Conservation (phyloP, 176 grass and related monocot species). For the Pontederia crassipes region DNA sequence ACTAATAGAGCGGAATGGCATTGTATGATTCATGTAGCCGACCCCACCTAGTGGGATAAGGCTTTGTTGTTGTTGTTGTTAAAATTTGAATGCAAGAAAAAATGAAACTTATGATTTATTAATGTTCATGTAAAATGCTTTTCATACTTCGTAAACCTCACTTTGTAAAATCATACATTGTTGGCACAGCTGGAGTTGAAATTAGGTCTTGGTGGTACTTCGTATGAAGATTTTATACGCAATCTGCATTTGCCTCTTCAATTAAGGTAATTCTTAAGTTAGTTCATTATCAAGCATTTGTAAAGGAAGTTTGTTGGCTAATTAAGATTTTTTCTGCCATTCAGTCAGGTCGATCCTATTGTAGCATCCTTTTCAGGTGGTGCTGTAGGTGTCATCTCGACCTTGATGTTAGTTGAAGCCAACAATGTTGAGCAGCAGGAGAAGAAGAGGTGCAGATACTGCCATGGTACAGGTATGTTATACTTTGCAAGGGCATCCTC, state of each 20-base stretch:
- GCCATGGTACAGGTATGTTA: constrained; percentile 67
- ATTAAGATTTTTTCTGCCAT: constrained; percentile 10
- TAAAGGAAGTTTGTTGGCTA: neutral
- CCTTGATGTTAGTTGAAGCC: constrained; percentile 79
- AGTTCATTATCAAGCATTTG: neutral
- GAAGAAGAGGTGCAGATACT: constrained; percentile 95
- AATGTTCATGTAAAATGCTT: no score
- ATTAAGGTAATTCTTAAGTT: constrained; percentile 42
- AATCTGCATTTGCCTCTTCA: constrained; percentile 74
- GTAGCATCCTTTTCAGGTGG: constrained; percentile 93
- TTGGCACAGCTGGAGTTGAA: constrained; percentile 76
- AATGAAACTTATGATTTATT: no score
- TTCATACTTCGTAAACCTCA: no score
- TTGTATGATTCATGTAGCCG: no score
- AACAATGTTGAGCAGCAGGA: constrained; percentile 89
- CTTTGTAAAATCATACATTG: neutral
- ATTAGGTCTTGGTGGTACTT: constrained; percentile 80
- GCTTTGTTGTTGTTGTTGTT: no score
- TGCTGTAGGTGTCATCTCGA: constrained; percentile 75
- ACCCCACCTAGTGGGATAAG: no score
- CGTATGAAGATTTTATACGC: constrained; percentile 89
- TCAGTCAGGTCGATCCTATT: constrained; percentile 93
- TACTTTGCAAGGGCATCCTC: neutral
- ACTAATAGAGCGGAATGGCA: no score
- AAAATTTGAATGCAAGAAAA: no score